Evolutionary conservation across 768 basidiomycete genomes (phyloP), one percentile per base, ranked within the genome.

Genomic region (Russula vinacea): DNA sequence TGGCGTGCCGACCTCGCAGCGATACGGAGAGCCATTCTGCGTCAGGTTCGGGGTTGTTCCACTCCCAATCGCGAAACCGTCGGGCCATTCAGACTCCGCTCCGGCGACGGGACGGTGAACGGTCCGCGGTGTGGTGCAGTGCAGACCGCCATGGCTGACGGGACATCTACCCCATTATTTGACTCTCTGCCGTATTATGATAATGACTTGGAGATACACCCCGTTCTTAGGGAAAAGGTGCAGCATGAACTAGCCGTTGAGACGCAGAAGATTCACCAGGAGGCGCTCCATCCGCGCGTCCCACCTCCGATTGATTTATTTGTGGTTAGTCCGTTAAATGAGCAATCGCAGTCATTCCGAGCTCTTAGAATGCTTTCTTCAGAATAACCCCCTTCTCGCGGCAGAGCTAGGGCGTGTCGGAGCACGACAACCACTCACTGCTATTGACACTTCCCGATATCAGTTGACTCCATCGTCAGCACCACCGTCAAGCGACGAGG

Each of bases 181-280:
- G 94, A 97, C 75, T 90, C 93, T 29, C 80, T 97, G 67, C 94
- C 94, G 19, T 98, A 97, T 77, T 94, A 92, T 71, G 94, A 98
- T 78, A 91, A 94, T 73, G 93, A 97, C 73, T 81, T 95, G 57
- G 89, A 93, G 65, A 83, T 83, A 60, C 84, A 82, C 64, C 90
- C 92, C 1, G 70, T 80, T 44, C 78, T 94, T 44, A 85, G 82
- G 73, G 83, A 86, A 72, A 88, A 86, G 72, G 92, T 93, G 17
- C 88, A 90, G 61, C 79, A 79, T 67, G 92, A 93, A 73, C 75
- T 94, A 45, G 86, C 86, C 32, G 81, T 83, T n/a, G 86, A 92
- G 72, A 80, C 83, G 17, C 73, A 73, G 67, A 85, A 83, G 67
- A 77, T 83, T 11, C 64, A 70, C 19, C 83, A 83, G 47, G 75